Evolutionary conservation across 176 grass and related monocot genomes (phyloP).

Genomic region (Triticum dicoccoides): DNA sequence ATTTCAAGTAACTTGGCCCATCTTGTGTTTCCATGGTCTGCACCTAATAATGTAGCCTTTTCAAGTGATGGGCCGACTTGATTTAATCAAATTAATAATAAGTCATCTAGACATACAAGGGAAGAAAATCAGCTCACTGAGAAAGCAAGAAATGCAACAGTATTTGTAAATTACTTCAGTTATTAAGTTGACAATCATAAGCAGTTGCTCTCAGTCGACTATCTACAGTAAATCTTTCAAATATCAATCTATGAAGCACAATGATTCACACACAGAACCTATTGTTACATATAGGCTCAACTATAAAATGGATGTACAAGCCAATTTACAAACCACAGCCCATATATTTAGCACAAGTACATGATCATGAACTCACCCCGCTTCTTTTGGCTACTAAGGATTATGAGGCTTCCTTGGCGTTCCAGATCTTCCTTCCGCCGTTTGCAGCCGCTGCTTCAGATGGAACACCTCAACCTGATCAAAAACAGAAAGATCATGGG

Average conservation of each 20-base stretch:
- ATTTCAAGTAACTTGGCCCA: not conserved
- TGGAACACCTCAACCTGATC: slow-evolving; percentile 84
- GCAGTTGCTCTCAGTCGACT: not conserved
- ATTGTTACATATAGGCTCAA: slow-evolving; percentile 15
- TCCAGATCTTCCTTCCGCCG: slow-evolving; percentile 48
- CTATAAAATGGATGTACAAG: slow-evolving; percentile 24
- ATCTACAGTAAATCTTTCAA: not conserved
- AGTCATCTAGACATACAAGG: not conserved
- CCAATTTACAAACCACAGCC: not conserved
- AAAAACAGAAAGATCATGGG: slow-evolving; percentile 3
- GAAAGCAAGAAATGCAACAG: not conserved
- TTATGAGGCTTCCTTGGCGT: slow-evolving; percentile 66
- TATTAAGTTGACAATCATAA: not conserved
- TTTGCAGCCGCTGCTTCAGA: slow-evolving; percentile 81
- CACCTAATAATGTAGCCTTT: not conserved
- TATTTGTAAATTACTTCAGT: not conserved
- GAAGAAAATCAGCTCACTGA: not conserved
- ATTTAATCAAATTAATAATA: not conserved
- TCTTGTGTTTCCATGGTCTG: not conserved
- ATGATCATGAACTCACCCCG: not conserved
- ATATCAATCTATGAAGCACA: slow-evolving; percentile 1
- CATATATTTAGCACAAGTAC: not conserved
- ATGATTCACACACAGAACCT: slow-evolving; percentile 6
- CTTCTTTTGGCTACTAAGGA: not conserved
- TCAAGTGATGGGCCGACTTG: not conserved